These are phyloP conservation scores for Escallonia rubra DNA, from an alignment of 129 eudicot genomes.

Conservation along the genomic window DNA sequence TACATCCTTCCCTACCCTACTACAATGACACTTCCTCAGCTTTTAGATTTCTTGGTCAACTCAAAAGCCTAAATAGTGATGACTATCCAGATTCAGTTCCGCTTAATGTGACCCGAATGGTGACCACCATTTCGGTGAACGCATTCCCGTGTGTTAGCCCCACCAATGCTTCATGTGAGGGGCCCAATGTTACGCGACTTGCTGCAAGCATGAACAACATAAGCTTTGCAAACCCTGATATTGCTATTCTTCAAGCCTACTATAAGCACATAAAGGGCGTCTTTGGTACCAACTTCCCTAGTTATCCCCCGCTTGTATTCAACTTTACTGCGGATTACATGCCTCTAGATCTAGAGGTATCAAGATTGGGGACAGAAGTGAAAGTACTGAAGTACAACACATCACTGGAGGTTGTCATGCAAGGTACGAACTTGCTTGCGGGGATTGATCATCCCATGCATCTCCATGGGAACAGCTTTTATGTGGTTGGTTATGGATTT, in stretches of 20 bases:
- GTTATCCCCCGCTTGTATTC: not conserved
- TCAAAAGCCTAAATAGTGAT: constrained; percentile 5
- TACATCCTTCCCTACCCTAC: not conserved
- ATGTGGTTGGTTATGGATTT: not conserved
- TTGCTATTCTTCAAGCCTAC: constrained; percentile 11
- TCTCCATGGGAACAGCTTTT: constrained; percentile 6
- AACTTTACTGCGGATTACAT: not conserved
- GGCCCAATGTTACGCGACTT: constrained; percentile 1
- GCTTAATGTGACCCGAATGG: not conserved
- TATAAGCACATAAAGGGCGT: not conserved
- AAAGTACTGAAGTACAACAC: not conserved
- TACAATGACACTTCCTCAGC: constrained; percentile 7
- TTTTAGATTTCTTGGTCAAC: not conserved
- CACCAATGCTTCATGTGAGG: not conserved
- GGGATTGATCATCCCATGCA: constrained; percentile 4
- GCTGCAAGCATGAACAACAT: constrained; percentile 4
- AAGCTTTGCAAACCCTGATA: constrained; percentile 8
- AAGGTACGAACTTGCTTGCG: not conserved
- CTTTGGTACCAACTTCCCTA: not conserved
- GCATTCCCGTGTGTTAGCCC: no score
- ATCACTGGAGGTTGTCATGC: not conserved
- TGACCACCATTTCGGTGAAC: not conserved
- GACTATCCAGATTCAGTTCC: constrained; percentile 8
- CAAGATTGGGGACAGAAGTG: constrained; percentile 1
- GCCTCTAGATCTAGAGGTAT: not conserved